Conservation (phyloP, 192 early-diverging fungal species). For the Chytriomyces sp. region DNA sequence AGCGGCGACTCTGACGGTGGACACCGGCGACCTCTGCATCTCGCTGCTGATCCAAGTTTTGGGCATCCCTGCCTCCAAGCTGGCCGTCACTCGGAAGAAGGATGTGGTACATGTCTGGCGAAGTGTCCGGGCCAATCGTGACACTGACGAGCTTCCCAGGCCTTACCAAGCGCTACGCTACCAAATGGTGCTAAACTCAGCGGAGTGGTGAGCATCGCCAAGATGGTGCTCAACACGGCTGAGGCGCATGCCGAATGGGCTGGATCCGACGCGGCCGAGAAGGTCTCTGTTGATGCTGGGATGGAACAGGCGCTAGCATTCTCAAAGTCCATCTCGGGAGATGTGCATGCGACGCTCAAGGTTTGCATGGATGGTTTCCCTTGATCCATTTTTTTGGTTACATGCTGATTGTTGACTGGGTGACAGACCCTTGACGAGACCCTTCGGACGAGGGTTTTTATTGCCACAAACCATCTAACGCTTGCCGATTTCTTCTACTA, state of each 20-base stretch:
- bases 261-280: constrained; percentile 1
- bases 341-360: constrained; percentile 8
- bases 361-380: not conserved
- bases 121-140: not conserved
- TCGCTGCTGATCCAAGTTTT: constrained; percentile 2
- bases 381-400: not conserved
- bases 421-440: not conserved
- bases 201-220: constrained; percentile 7
- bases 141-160: not conserved
- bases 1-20: not conserved
- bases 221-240: constrained; percentile 2
- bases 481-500: constrained; percentile 28
- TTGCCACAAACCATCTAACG: constrained; percentile 5
- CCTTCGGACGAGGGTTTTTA: constrained; percentile 13
- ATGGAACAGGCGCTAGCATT: constrained; percentile 22
- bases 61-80: constrained; percentile 1
- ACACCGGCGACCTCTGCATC: constrained; percentile 8
- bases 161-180: constrained; percentile 16
- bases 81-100: constrained; percentile 19
- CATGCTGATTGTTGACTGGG: no score
- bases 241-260: not conserved
- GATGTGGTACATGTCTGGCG: constrained; percentile 10
- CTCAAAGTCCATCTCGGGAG: not conserved
- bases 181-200: constrained; percentile 21
- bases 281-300: constrained; percentile 22